A percentile compares a stretch with the other conserved stretches of the same genome.
Conservation (phyloP, 2,329 filamentous ascomycete species). For the Alternaria arborescens region DNA sequence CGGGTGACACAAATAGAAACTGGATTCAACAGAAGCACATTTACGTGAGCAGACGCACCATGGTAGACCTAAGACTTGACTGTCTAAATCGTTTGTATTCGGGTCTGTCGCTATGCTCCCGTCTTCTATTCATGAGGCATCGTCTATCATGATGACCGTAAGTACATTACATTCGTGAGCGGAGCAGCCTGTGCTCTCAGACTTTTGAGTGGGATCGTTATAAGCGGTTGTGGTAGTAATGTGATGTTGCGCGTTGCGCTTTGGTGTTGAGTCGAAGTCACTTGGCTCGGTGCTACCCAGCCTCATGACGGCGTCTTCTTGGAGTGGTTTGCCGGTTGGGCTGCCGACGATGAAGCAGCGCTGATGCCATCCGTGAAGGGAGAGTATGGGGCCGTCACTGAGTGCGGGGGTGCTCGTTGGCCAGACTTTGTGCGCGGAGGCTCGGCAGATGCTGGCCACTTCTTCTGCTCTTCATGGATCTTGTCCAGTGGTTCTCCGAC, state of each 20-base stretch:
- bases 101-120: slow-evolving; percentile 27
- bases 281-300: slow-evolving; percentile 8
- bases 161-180: slow-evolving; percentile 33
- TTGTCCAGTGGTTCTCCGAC: slow-evolving; percentile 84
- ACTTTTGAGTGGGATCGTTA: slow-evolving; percentile 25
- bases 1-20: neutral
- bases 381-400: slow-evolving; percentile 67
- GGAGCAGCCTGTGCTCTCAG: slow-evolving; percentile 35
- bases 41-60: slow-evolving; percentile 2
- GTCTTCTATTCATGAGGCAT: slow-evolving; percentile 38
- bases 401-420: slow-evolving; percentile 58
- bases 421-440: slow-evolving; percentile 45
- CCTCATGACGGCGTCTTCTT: slow-evolving; percentile 45
- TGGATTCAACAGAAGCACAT: slow-evolving; percentile 1
- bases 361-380: slow-evolving; percentile 63
- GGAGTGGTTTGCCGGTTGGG: slow-evolving; percentile 35
- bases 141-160: slow-evolving; percentile 40
- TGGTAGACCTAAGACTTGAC: slow-evolving; percentile 5
- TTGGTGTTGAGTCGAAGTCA: neutral
- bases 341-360: slow-evolving; percentile 30
- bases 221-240: neutral
- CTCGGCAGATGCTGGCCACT: slow-evolving; percentile 53
- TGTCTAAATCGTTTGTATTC: slow-evolving; percentile 24
- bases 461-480: slow-evolving; percentile 80
- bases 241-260: slow-evolving; percentile 7